phyloP scores from a whole-genome alignment of 352 stramenopile genomes.

The Globisporangium heterothallicum region DNA sequence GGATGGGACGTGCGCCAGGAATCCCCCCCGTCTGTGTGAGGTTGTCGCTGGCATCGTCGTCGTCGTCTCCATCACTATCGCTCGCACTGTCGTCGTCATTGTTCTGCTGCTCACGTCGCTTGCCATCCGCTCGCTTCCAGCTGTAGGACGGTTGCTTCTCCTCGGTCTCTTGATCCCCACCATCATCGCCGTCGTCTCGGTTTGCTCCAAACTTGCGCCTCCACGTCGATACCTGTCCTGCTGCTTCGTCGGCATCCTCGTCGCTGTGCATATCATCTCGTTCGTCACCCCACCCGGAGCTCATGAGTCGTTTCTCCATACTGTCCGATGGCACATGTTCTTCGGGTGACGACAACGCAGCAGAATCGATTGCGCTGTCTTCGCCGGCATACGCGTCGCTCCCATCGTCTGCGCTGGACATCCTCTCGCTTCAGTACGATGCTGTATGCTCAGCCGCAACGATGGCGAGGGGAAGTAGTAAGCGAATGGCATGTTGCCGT shows the following conservation, averaged over 20 bases:
- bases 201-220: constrained; percentile 17
- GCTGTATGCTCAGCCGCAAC: too few relatives aligned
- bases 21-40: background rate
- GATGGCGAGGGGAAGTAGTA: too few relatives aligned
- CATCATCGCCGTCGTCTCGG: constrained; percentile 9
- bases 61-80: constrained; percentile 20
- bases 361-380: background rate
- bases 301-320: constrained; percentile 18
- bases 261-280: constrained; percentile 8
- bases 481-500: too few relatives aligned
- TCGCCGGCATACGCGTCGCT: background rate
- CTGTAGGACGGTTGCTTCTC: constrained; percentile 32
- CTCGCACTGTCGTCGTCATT: constrained; percentile 22
- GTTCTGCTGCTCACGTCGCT: constrained; percentile 19
- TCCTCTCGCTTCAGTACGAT: too few relatives aligned
- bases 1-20: constrained; percentile 28
- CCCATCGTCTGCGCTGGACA: constrained; percentile 10
- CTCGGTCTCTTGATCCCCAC: constrained; percentile 15
- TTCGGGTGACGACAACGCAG: background rate
- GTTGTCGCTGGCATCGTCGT: constrained; percentile 14
- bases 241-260: constrained; percentile 14
- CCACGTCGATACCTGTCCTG: constrained; percentile 8
- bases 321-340: background rate
- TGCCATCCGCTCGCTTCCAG: constrained; percentile 59
- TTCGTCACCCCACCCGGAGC: constrained; percentile 22